These are phyloP conservation scores for Novakomyces olei DNA, from an alignment of 805 yeast species.

Conservation along the genomic window DNA sequence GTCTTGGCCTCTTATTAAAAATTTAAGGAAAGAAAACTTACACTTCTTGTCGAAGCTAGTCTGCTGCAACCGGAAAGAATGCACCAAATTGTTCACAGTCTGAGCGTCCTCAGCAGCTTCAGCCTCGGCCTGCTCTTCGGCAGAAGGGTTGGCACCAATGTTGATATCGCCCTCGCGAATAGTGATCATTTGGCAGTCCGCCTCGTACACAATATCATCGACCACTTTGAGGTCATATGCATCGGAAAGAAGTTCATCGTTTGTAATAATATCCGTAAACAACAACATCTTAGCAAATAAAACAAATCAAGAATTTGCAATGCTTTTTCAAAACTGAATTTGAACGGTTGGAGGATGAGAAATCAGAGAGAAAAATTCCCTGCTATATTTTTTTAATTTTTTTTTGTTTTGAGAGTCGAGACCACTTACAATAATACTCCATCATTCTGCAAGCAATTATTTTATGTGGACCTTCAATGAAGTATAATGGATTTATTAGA, in stretches of 20 bases:
- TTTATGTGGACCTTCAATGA: too few relatives aligned
- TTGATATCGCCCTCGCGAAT: conserved; percentile 74
- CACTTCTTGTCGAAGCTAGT: conserved; percentile 95
- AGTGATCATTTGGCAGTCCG: conserved; percentile 80
- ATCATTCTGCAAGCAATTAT: too few relatives aligned
- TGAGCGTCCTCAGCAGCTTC: conserved; percentile 65
- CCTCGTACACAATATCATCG: conserved; percentile 85
- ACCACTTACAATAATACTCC: too few relatives aligned
- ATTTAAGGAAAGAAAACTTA: too few relatives aligned
- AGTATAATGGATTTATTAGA: too few relatives aligned
- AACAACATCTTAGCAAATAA: conserved; percentile 19
- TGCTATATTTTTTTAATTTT: too few relatives aligned
- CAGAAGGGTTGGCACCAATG: conserved; percentile 99
- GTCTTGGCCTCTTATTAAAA: too few relatives aligned
- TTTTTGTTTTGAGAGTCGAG: too few relatives aligned
- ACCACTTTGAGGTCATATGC: conserved; percentile 82
- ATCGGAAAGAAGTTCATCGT: conserved; percentile 84
- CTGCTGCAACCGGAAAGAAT: conserved; percentile 94
- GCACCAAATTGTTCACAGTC: conserved; percentile 92
- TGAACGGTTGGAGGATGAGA: too few relatives aligned
- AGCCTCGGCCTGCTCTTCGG: conserved; percentile 75
- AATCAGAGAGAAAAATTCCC: too few relatives aligned
- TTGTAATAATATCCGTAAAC: conserved; percentile 62
- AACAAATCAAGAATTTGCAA: neutral
- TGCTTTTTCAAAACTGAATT: neutral